Conservation (phyloP, 176 grass and related monocot species). For the Poa pratensis region DNA sequence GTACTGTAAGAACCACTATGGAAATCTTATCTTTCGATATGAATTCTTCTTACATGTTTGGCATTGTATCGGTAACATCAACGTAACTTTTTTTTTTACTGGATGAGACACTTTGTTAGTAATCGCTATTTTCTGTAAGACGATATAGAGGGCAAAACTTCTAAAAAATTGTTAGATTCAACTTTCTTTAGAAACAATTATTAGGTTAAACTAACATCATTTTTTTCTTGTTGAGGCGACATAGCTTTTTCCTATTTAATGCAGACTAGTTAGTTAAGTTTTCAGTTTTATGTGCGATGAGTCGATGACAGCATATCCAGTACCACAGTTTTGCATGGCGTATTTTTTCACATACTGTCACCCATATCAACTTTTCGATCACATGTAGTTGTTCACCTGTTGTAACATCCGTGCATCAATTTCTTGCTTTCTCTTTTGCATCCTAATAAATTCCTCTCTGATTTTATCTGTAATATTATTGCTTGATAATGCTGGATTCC, state of each 20-base stretch:
- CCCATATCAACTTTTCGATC: not conserved
- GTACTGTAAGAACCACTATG: not conserved
- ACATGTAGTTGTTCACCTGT: not conserved
- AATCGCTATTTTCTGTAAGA: constrained; percentile 18
- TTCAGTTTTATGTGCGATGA: too few relatives aligned
- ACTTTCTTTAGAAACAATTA: not conserved
- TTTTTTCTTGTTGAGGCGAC: constrained; percentile 1
- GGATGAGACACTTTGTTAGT: constrained; percentile 13
- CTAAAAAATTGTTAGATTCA: not conserved
- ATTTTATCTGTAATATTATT: not conserved
- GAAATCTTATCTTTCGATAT: not conserved
- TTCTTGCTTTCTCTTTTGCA: not conserved
- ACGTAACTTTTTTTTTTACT: not conserved
- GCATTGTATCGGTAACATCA: not conserved
- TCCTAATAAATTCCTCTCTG: not conserved
- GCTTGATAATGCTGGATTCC: not conserved
- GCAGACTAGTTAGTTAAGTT: too few relatives aligned
- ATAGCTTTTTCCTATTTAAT: constrained; percentile 22
- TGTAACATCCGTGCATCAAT: not conserved
- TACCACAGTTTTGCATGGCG: not conserved
- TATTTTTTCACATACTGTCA: not conserved
- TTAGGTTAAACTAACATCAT: not conserved
- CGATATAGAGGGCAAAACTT: not conserved
- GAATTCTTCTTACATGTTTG: constrained; percentile 5
- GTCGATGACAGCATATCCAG: too few relatives aligned